Base-by-base conservation (phyloP, 495 filamentous ascomycete genomes). In the Rhypophila decipiens region DNA sequence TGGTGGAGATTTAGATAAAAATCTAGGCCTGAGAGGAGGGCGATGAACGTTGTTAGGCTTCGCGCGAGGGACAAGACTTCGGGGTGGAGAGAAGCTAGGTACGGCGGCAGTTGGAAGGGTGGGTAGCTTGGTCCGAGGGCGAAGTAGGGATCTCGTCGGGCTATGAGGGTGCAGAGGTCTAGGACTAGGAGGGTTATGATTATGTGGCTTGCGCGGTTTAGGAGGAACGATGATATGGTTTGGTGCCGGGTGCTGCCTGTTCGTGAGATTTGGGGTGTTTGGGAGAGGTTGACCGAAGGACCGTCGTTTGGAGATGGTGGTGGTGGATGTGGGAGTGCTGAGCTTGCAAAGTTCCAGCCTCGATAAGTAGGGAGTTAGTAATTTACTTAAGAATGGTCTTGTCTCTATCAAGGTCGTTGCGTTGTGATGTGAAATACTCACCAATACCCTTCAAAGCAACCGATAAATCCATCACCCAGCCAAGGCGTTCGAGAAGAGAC, bases 111-210 rank as follows among this genome's bases (percentile, higher is more conserved):
- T 46, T 74, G 31, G 63, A 68, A 0, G 56, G 47, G 0, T 24
- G 12, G 7, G 27, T 62, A 59, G n/a, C 20, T 15, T 1, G 69
- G 69, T 8, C 72, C 61, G 63, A 67, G 38, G 59, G 66, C 66
- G 66, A 90, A 95, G 72, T 91, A 95, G 0, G 83, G 79, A 56
- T 95, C 89, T 15, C 72, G 69, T 49, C 84, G 82, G 58, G 85
- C 80, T 38, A 82, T 38, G 8, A 78, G 65, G 59, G 86, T 86
- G 38, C 85, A 60, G 29, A 78, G 24, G 58, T 95, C 89, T 17
- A 90, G 66, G 29, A 72, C 22, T 23, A 93, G 56, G 57, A 85
- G 90, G 58, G 67, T 59, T 9, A 71, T 57, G 18, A 79, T 29
- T 19, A 84, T 74, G 2, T 47, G 61, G 3, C 59, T 53, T 2